phyloP scores from a whole-genome alignment of 1,139 yeast species.

The Yamadazyma dendronema region DNA sequence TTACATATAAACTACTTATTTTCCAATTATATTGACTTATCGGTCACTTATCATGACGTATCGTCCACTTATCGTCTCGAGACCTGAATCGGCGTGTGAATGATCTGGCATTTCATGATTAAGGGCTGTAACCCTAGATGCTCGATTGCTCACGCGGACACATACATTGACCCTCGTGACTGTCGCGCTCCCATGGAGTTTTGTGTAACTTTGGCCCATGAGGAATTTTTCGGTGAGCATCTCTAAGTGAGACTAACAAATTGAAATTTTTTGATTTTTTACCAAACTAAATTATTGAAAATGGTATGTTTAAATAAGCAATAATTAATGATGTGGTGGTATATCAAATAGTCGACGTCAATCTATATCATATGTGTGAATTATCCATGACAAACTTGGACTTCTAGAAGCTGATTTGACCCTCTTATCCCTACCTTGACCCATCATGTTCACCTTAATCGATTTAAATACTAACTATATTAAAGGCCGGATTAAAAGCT shows the following conservation, averaged over 20 bases:
- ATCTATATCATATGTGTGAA: no score
- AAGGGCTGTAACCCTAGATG: background rate
- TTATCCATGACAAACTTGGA: no score
- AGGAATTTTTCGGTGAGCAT: conserved; percentile 1
- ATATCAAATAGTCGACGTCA: background rate
- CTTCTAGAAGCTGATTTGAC: no score
- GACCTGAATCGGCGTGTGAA: no score
- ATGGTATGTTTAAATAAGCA: conserved; percentile 9
- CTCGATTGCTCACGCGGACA: background rate
- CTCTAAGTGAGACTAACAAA: conserved; percentile 3
- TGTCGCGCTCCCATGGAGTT: background rate
- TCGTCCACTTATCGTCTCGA: no score
- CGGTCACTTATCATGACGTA: no score
- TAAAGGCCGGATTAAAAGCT: conserved; percentile 87
- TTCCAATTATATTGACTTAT: no score
- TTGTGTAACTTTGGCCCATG: background rate
- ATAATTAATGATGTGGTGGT: background rate
- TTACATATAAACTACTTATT: no score
- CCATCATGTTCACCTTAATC: background rate
- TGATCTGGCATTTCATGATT: background rate
- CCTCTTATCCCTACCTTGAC: no score
- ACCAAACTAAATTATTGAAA: conserved; percentile 11
- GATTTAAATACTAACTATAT: conserved; percentile 12
- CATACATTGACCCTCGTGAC: background rate
- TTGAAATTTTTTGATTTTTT: conserved; percentile 11